Evolutionary conservation across 1,139 yeast species (phyloP).

Genomic region (Saccharomyces uvarum): DNA sequence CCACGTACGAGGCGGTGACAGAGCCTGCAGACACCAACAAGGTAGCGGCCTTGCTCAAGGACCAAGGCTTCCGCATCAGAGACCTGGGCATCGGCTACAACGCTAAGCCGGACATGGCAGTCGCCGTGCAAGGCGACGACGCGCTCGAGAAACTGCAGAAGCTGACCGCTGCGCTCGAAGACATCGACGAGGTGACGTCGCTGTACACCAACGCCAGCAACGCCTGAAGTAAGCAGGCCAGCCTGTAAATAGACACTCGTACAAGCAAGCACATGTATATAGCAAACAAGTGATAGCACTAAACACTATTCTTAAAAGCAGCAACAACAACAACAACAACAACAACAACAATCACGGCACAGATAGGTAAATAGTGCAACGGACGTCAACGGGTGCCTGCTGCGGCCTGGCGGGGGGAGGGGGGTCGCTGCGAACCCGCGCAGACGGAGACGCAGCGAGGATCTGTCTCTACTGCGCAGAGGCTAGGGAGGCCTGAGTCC

Average conservation of each 20-base stretch:
- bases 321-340: not conserved
- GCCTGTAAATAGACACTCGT: not conserved
- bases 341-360: not conserved
- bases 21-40: constrained; percentile 55
- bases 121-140: constrained; percentile 48
- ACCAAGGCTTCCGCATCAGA: constrained; percentile 49
- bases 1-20: constrained; percentile 39
- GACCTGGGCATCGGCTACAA: constrained; percentile 66
- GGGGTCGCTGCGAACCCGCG: not conserved
- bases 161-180: constrained; percentile 38
- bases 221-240: constrained; percentile 46
- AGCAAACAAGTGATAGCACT: not conserved
- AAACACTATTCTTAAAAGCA: not conserved
- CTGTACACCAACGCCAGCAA: constrained; percentile 48
- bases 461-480: not conserved
- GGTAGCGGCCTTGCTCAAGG: constrained; percentile 52
- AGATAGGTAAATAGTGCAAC: not conserved
- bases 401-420: not conserved
- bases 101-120: constrained; percentile 55
- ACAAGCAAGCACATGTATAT: not conserved
- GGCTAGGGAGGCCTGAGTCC: not conserved
- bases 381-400: not conserved
- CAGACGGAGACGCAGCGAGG: not conserved
- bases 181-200: constrained; percentile 60
- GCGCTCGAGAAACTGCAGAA: constrained; percentile 46